Percentiles rank a stretch among this genome's conserved stretches.
These are phyloP conservation scores for Lignosus rhinocerotis DNA, from an alignment of 1,284 basidiomycete species.

Conservation along the genomic window DNA sequence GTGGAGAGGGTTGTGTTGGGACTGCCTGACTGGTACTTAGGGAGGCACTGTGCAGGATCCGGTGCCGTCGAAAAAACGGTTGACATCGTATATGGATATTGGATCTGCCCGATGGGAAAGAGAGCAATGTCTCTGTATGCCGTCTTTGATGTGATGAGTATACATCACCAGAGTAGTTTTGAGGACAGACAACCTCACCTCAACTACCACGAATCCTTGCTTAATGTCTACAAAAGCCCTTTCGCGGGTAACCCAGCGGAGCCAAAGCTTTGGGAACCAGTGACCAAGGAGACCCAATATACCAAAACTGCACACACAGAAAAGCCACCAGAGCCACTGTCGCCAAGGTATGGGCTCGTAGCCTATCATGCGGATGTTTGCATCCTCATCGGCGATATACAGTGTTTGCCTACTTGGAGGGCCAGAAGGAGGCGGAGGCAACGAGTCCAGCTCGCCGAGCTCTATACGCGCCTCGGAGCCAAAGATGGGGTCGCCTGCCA, in stretches of 20 bases:
- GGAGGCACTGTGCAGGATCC: constrained; percentile 20
- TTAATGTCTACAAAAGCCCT: constrained; percentile 78
- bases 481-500: constrained; percentile 75
- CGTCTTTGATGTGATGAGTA: constrained; percentile 50
- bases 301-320: constrained; percentile 76
- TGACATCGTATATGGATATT: constrained; percentile 77
- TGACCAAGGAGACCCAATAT: constrained; percentile 82
- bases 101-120: constrained; percentile 65
- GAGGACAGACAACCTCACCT: constrained; percentile 55
- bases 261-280: constrained; percentile 93
- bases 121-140: constrained; percentile 81
- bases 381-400: constrained; percentile 90
- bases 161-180: background rate
- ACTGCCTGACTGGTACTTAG: constrained; percentile 10
- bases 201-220: constrained; percentile 82
- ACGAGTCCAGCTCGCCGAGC: constrained; percentile 63
- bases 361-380: constrained; percentile 87
- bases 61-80: constrained; percentile 65
- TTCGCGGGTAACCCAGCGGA: constrained; percentile 85
- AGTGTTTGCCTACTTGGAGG: constrained; percentile 86
- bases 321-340: constrained; percentile 70
- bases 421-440: constrained; percentile 69
- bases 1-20: constrained; percentile 43
- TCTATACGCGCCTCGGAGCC: constrained; percentile 80
- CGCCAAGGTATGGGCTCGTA: constrained; percentile 74